Evolutionary conservation across 768 basidiomycete species (phyloP).

Genomic region (Collybia sordida): DNA sequence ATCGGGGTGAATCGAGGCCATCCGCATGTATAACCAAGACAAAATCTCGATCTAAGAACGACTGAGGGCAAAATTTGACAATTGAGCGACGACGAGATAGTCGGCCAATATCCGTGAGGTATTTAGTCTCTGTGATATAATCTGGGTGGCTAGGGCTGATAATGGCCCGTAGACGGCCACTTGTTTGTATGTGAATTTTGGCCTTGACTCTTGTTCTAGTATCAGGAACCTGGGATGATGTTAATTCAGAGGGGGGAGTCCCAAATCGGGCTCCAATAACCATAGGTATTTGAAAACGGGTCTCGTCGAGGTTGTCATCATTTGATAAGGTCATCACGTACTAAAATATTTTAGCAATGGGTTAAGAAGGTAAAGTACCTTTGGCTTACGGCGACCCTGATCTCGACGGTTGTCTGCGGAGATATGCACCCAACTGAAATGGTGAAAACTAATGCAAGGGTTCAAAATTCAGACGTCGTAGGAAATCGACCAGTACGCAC

Average conservation of each 20-base stretch:
- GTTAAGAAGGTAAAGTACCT: neutral
- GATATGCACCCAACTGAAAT: conserved; percentile 59
- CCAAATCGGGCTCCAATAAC: conserved; percentile 55
- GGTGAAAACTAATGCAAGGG: conserved; percentile 43
- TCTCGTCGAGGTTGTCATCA: conserved; percentile 43
- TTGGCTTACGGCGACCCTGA: conserved; percentile 40
- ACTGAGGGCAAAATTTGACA: conserved; percentile 35
- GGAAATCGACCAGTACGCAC: conserved; percentile 28
- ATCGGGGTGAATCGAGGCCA: conserved; percentile 52
- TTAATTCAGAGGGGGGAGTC: conserved; percentile 35
- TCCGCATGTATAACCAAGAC: conserved; percentile 48
- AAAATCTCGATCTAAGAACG: conserved; percentile 49
- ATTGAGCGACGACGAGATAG: conserved; percentile 40
- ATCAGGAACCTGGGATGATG: conserved; percentile 24
- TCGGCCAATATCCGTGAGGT: conserved; percentile 31
- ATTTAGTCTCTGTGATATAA: conserved; percentile 28
- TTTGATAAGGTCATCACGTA: conserved; percentile 55
- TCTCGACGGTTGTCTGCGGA: conserved; percentile 35
- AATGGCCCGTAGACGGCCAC: conserved; percentile 38
- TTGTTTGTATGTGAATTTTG: conserved; percentile 47
- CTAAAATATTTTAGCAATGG: conserved; percentile 20
- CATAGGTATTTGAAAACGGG: conserved; percentile 56
- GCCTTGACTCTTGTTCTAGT: conserved; percentile 37
- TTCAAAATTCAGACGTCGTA: neutral
- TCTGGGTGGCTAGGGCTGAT: conserved; percentile 42